Conservation (phyloP, 495 filamentous ascomycete genomes). For the Hypoxylon fuscum region DNA sequence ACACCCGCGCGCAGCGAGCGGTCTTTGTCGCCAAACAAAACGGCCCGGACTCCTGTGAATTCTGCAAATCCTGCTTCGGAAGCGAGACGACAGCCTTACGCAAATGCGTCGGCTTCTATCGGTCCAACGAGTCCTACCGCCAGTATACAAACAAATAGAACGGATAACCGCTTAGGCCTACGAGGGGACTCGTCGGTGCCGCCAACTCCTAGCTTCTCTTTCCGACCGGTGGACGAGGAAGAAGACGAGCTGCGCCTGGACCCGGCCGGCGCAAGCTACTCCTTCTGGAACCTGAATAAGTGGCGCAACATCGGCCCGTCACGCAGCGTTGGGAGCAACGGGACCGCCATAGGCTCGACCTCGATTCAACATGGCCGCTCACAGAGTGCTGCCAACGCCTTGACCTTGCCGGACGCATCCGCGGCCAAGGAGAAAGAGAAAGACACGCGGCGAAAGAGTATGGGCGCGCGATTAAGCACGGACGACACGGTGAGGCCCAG, state of each 20-base stretch:
- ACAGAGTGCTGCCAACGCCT: constrained; percentile 13
- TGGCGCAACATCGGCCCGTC: constrained; percentile 52
- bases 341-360: constrained; percentile 1
- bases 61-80: constrained; percentile 54
- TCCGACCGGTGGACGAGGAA: constrained; percentile 44
- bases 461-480: constrained; percentile 5
- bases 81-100: constrained; percentile 53
- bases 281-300: constrained; percentile 57
- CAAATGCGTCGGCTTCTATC: constrained; percentile 31
- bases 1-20: constrained; percentile 56
- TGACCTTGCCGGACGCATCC: constrained; percentile 5
- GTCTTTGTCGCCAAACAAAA: constrained; percentile 60
- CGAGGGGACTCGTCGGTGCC: constrained; percentile 30
- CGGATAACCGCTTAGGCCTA: constrained; percentile 19
- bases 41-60: constrained; percentile 49
- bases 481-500: constrained; percentile 1
- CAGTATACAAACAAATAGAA: constrained; percentile 25
- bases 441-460: constrained; percentile 28
- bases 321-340: constrained; percentile 32
- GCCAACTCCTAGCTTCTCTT: constrained; percentile 53
- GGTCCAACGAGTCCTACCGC: constrained; percentile 28
- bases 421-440: constrained; percentile 13
- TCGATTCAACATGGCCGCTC: constrained; percentile 22
- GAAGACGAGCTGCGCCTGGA: constrained; percentile 42
- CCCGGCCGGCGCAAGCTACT: constrained; percentile 40